phyloP scores from a whole-genome alignment of 2,329 filamentous ascomycete species.

The Talaromyces amestolkiae region DNA sequence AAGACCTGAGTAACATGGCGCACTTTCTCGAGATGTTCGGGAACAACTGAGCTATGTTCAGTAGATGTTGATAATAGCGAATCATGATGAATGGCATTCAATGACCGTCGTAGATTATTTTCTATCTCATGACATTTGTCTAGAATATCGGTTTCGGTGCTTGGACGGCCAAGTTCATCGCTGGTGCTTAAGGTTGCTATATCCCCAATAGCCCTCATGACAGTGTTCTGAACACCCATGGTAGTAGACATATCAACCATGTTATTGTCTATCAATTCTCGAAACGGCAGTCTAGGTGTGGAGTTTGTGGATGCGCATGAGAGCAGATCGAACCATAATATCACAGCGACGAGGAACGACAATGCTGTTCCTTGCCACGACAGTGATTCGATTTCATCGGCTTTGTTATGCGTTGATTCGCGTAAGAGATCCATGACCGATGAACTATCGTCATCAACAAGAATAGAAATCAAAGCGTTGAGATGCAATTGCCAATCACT shows the following conservation, averaged over 20 bases:
- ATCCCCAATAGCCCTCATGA: slow-evolving; percentile 20
- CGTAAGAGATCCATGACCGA: slow-evolving; percentile 6
- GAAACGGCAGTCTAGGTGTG: slow-evolving; percentile 18
- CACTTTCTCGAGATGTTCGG: not conserved
- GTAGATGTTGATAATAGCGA: not conserved
- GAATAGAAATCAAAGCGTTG: slow-evolving; percentile 20
- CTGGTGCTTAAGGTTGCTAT: slow-evolving; percentile 16
- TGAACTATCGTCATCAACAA: not conserved
- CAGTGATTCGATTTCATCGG: not conserved
- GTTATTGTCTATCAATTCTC: slow-evolving; percentile 10
- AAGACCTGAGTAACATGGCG: slow-evolving; percentile 4
- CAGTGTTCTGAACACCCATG: slow-evolving; percentile 21
- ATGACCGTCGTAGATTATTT: not conserved
- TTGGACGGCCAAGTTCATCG: not conserved
- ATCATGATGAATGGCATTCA: not conserved
- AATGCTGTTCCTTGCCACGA: slow-evolving; percentile 17
- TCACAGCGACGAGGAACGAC: slow-evolving; percentile 19
- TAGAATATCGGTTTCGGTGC: not conserved
- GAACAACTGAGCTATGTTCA: not conserved
- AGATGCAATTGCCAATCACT: slow-evolving; percentile 23
- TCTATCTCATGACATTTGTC: not conserved
- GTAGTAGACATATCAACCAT: slow-evolving; percentile 17
- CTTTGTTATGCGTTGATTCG: not conserved
- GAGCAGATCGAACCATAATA: slow-evolving; percentile 21
- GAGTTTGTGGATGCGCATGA: slow-evolving; percentile 20